A percentile compares a stretch with the other conserved stretches of the same genome.
phyloP scores from a whole-genome alignment of 495 filamentous ascomycete species.

The Parathielavia hyrcaniae region DNA sequence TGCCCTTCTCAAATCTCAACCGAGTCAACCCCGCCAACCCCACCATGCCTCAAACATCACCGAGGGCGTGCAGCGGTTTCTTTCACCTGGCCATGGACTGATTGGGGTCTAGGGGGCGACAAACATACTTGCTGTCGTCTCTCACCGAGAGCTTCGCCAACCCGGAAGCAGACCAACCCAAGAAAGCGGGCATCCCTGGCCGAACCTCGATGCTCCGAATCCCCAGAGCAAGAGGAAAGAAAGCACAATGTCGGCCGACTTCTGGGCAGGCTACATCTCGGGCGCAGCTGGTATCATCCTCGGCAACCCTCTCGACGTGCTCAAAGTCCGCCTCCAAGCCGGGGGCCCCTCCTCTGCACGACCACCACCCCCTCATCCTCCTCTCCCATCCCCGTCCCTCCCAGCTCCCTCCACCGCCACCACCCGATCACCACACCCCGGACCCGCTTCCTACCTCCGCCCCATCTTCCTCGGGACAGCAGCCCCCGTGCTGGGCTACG shows the following conservation, averaged over 20 bases:
- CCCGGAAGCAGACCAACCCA: not conserved
- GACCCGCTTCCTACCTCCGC: constrained; percentile 19
- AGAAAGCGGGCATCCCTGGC: not conserved
- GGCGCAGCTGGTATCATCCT: constrained; percentile 77
- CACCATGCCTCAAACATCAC: not conserved
- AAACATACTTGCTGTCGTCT: too few species aligned
- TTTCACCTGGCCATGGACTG: not conserved
- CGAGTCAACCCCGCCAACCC: constrained; percentile 1
- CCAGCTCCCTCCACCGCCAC: not conserved
- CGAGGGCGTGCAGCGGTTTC: not conserved
- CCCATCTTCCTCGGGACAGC: constrained; percentile 56
- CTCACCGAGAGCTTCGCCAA: too few species aligned
- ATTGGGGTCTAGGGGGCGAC: not conserved
- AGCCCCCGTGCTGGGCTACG: constrained; percentile 79
- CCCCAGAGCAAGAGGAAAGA: not conserved
- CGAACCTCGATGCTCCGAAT: not conserved
- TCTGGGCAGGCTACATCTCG: constrained; percentile 80
- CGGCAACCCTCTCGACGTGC: constrained; percentile 79
- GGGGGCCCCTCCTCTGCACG: constrained; percentile 16
- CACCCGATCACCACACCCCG: constrained; percentile 57
- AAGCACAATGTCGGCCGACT: constrained; percentile 66
- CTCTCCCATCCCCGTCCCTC: not conserved
- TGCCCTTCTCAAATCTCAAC: not conserved
- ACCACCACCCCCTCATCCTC: not conserved
- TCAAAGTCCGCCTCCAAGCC: constrained; percentile 80